Evolutionary conservation across 2,329 filamentous ascomycete genomes (phyloP).

Genomic region (Aspergillus sp.): DNA sequence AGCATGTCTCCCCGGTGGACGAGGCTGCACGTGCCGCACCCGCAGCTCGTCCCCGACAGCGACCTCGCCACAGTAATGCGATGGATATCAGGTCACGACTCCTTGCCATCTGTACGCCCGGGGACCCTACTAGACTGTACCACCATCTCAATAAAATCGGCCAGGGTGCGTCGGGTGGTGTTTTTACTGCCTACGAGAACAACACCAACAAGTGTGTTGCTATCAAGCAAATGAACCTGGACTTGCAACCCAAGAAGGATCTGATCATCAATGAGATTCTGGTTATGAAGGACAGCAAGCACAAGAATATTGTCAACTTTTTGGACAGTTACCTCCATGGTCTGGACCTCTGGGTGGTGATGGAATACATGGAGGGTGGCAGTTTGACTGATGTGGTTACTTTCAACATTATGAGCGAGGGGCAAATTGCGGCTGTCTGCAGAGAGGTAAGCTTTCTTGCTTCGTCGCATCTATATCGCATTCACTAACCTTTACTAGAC

Average conservation of each 20-base stretch:
- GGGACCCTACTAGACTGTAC: constrained; percentile 86
- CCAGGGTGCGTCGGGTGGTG: constrained; percentile 93
- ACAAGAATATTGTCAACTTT: constrained; percentile 99
- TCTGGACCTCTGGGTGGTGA: constrained; percentile 95
- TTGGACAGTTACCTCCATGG: constrained; percentile 92
- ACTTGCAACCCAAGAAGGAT: constrained; percentile 98
- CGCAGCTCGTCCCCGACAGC: constrained; percentile 70
- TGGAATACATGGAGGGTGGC: constrained; percentile 99
- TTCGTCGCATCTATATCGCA: not conserved
- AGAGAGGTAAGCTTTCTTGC: constrained; percentile 62
- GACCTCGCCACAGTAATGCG: constrained; percentile 74
- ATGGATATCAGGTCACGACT: constrained; percentile 81
- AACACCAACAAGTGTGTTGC: constrained; percentile 85
- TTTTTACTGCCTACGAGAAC: constrained; percentile 86
- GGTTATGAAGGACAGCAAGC: constrained; percentile 98
- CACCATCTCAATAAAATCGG: constrained; percentile 90
- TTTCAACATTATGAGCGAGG: constrained; percentile 98
- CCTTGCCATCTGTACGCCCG: constrained; percentile 85
- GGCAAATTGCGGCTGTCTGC: constrained; percentile 94
- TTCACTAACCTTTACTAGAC: constrained; percentile 53
- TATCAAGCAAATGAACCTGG: constrained; percentile 99
- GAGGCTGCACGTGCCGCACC: constrained; percentile 49
- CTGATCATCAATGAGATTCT: constrained; percentile 98
- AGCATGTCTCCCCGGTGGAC: constrained; percentile 40
- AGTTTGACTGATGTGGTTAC: constrained; percentile 98